These are phyloP conservation scores for Mycena albidolilacea DNA, from an alignment of 768 basidiomycete species.

Conservation along the genomic window DNA sequence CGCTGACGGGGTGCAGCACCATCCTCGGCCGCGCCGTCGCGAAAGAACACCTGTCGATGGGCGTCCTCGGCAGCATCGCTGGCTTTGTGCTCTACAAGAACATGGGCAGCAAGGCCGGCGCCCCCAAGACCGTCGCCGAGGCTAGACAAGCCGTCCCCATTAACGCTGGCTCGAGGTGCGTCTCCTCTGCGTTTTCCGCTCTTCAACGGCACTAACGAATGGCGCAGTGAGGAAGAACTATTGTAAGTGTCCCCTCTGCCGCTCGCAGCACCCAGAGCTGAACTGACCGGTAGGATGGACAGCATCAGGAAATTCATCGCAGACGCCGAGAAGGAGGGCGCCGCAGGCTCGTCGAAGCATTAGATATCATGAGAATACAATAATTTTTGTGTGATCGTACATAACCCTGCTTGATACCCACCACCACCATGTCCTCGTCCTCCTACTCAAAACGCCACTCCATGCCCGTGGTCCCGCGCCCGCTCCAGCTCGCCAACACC, in stretches of 20 bases:
- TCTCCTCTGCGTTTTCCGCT: slow-evolving; percentile 36
- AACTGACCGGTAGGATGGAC: slow-evolving; percentile 62
- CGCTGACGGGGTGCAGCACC: slow-evolving; percentile 59
- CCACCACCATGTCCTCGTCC: slow-evolving; percentile 11
- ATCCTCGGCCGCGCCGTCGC: slow-evolving; percentile 86
- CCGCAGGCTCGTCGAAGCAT: slow-evolving; percentile 57
- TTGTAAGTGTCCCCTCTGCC: slow-evolving; percentile 70
- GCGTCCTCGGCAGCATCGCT: slow-evolving; percentile 71
- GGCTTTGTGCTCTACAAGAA: slow-evolving; percentile 61
- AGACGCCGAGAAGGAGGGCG: slow-evolving; percentile 84
- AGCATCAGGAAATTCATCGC: slow-evolving; percentile 87
- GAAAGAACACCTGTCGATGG: slow-evolving; percentile 85
- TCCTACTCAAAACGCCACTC: slow-evolving; percentile 49
- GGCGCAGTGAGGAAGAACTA: slow-evolving; percentile 82
- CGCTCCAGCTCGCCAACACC: slow-evolving; percentile 62
- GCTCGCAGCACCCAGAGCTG: slow-evolving; percentile 44
- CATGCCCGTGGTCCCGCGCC: slow-evolving; percentile 57
- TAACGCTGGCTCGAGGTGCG: slow-evolving; percentile 78
- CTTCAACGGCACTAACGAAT: slow-evolving; percentile 27
- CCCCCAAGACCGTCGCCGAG: slow-evolving; percentile 64
- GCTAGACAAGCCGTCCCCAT: slow-evolving; percentile 77
- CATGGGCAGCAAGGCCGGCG: slow-evolving; percentile 51
- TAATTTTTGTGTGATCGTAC: slow-evolving; percentile 33
- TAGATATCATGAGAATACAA: slow-evolving; percentile 43
- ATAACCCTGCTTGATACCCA: neutral